phyloP scores from a whole-genome alignment of 2,329 filamentous ascomycete genomes.

The Byssothecium circinans region DNA sequence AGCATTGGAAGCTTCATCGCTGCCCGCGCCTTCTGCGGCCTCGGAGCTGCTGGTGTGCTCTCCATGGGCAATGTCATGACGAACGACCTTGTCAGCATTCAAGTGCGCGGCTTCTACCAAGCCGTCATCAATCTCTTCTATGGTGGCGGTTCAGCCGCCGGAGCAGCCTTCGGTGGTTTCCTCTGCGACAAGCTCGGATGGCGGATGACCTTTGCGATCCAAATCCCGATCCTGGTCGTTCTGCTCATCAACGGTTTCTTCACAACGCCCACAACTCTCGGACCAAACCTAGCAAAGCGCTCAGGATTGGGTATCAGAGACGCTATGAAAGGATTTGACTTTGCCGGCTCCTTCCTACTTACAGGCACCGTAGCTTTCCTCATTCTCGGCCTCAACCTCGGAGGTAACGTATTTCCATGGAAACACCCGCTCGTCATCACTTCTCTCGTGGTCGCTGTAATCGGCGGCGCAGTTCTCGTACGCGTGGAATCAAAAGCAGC shows the following conservation, averaged over 20 bases:
- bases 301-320: constrained; percentile 47
- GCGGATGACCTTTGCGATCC: constrained; percentile 67
- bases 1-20: constrained; percentile 71
- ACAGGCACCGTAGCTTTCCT: constrained; percentile 51
- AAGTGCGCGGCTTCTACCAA: constrained; percentile 72
- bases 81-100: constrained; percentile 73
- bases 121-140: constrained; percentile 67
- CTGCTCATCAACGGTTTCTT: constrained; percentile 48
- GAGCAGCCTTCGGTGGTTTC: constrained; percentile 69
- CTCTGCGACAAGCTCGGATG: constrained; percentile 72
- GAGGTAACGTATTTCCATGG: constrained; percentile 57
- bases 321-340: constrained; percentile 53
- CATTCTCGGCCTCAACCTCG: constrained; percentile 56
- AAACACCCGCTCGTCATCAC: constrained; percentile 53
- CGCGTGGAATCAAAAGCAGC: constrained; percentile 41
- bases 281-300: constrained; percentile 47
- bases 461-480: constrained; percentile 47
- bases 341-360: constrained; percentile 53
- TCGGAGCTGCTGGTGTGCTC: constrained; percentile 73
- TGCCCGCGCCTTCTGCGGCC: constrained; percentile 69
- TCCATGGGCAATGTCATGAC: constrained; percentile 70
- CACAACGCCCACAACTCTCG: constrained; percentile 50
- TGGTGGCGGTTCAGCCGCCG: constrained; percentile 55
- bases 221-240: constrained; percentile 53
- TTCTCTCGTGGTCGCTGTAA: constrained; percentile 47